Evolutionary conservation across 2,329 filamentous ascomycete genomes (phyloP).

Genomic region (Aspergillus thermomutatus): DNA sequence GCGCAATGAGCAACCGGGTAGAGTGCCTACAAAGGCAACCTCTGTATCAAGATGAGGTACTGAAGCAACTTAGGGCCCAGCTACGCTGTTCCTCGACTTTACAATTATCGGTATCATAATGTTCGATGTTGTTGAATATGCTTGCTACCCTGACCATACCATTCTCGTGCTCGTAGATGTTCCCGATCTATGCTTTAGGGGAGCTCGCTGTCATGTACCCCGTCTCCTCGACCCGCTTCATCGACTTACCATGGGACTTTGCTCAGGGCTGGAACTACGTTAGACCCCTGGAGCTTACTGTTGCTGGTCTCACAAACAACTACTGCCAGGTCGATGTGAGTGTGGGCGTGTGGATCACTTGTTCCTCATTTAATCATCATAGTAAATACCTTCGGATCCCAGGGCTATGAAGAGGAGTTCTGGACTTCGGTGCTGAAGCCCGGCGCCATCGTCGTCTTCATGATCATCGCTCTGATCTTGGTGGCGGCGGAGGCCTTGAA

Average conservation of each 20-base stretch:
- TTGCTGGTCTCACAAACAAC: constrained; percentile 51
- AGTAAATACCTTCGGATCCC: constrained; percentile 56
- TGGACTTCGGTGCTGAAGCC: constrained; percentile 23
- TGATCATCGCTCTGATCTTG: constrained; percentile 28
- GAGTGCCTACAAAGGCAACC: no score
- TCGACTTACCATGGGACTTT: constrained; percentile 57
- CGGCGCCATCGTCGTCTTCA: constrained; percentile 22
- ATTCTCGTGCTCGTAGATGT: neutral
- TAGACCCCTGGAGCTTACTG: constrained; percentile 72
- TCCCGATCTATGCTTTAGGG: constrained; percentile 57
- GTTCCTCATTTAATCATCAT: constrained; percentile 51
- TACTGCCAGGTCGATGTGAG: constrained; percentile 52
- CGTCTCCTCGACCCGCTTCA: constrained; percentile 57
- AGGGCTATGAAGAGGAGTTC: constrained; percentile 41
- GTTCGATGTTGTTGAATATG: no score
- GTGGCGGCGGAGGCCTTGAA: constrained; percentile 29
- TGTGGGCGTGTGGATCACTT: constrained; percentile 55
- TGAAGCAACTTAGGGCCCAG: no score
- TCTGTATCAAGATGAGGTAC: no score
- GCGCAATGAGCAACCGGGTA: no score
- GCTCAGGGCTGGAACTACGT: constrained; percentile 61
- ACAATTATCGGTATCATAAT: no score
- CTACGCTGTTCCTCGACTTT: no score
- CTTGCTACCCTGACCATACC: no score
- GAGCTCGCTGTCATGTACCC: constrained; percentile 62